These are phyloP conservation scores for Exophiala bonariae DNA, from an alignment of 2,329 filamentous ascomycete species.

Conservation along the genomic window DNA sequence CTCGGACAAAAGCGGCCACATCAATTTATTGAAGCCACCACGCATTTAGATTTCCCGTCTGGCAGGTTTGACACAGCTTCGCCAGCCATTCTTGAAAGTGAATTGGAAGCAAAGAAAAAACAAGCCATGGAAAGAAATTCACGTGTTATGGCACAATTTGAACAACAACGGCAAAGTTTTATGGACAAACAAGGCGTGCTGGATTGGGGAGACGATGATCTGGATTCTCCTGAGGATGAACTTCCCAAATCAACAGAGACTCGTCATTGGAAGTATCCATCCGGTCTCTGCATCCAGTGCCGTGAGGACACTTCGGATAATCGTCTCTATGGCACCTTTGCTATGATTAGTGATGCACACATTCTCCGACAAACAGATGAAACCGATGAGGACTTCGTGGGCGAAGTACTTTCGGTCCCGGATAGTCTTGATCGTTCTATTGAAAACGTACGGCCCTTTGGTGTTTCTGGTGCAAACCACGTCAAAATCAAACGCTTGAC, in stretches of 20 bases:
- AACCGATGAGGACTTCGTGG: slow-evolving; percentile 76
- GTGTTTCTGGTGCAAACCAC: slow-evolving; percentile 84
- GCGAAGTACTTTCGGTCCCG: slow-evolving; percentile 78
- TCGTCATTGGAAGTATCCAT: slow-evolving; percentile 85
- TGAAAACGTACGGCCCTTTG: slow-evolving; percentile 81
- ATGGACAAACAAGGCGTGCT: slow-evolving; percentile 83
- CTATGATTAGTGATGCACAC: slow-evolving; percentile 79
- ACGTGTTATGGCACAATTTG: slow-evolving; percentile 95
- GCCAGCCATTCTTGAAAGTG: slow-evolving; percentile 64
- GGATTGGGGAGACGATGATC: slow-evolving; percentile 84
- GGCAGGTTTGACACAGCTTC: slow-evolving; percentile 81
- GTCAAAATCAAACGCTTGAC: slow-evolving; percentile 74
- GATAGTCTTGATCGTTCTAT: slow-evolving; percentile 81
- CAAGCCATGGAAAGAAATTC: slow-evolving; percentile 87
- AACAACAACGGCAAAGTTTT: slow-evolving; percentile 95
- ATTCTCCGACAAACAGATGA: slow-evolving; percentile 86
- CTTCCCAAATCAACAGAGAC: slow-evolving; percentile 56
- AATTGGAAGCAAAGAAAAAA: slow-evolving; percentile 80
- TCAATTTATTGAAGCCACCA: slow-evolving; percentile 69
- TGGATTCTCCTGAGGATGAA: slow-evolving; percentile 62
- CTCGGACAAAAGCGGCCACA: slow-evolving; percentile 80
- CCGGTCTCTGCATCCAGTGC: slow-evolving; percentile 90
- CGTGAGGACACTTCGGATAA: slow-evolving; percentile 94
- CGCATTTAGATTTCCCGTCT: slow-evolving; percentile 59
- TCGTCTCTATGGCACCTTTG: slow-evolving; percentile 88